Conservation (phyloP, 441 rosid genomes). For the Adansonia grandidieri region DNA sequence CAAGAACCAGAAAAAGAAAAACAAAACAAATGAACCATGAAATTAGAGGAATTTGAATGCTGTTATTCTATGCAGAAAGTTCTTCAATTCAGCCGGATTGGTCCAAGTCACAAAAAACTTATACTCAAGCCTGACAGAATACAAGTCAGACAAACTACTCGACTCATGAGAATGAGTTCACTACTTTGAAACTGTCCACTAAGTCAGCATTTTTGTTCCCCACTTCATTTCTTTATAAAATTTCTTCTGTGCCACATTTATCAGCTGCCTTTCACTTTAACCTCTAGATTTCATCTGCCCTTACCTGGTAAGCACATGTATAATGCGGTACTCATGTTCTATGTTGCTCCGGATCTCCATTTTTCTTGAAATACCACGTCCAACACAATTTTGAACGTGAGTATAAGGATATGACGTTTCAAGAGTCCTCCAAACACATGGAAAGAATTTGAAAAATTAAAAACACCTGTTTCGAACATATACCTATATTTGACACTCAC, state of each 20-base stretch:
- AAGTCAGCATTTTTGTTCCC: background rate
- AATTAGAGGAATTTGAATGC: background rate
- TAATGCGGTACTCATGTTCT: background rate
- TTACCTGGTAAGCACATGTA: background rate
- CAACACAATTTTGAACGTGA: too few species aligned
- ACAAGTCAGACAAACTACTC: too few species aligned
- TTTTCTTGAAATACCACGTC: too few species aligned
- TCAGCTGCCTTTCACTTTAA: background rate
- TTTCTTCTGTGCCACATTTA: background rate
- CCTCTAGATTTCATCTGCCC: background rate
- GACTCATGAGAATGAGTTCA: background rate
- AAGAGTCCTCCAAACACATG: too few species aligned
- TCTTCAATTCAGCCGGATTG: background rate
- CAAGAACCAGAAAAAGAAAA: background rate
- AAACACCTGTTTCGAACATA: too few species aligned
- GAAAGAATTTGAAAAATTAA: too few species aligned
- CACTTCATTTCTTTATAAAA: background rate
- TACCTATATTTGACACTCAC: too few species aligned
- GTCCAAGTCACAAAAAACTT: too few species aligned
- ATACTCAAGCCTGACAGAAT: too few species aligned
- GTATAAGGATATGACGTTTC: too few species aligned
- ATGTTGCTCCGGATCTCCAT: too few species aligned
- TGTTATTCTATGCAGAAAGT: background rate
- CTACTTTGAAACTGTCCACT: background rate
- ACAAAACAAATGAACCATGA: background rate